A percentile compares a stretch with the other conserved stretches of the same genome.
Evolutionary conservation across 148 eudicot genomes (phyloP).

Genomic region (Spergularia bocconei): DNA sequence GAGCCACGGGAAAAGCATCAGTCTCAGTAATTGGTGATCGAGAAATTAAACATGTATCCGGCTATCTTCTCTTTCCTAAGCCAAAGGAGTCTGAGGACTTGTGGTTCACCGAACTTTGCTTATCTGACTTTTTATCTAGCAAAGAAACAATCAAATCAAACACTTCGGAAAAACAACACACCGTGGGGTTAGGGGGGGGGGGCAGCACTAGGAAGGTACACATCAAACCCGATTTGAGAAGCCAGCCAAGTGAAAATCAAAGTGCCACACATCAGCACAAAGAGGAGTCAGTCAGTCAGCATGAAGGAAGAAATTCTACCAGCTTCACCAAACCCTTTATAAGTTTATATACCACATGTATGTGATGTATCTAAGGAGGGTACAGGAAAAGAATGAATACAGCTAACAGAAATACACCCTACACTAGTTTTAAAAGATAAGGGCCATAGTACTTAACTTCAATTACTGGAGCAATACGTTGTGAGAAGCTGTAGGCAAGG

Average conservation of each 20-base stretch:
- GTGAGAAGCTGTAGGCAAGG: not conserved
- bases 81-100: constrained; percentile 17
- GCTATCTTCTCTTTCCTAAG: constrained; percentile 22
- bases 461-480: not conserved
- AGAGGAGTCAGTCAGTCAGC: not conserved
- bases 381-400: not conserved
- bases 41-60: constrained; percentile 1
- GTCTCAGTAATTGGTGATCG: not conserved
- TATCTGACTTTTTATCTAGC: constrained; percentile 16
- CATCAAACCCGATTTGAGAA: not conserved
- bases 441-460: not conserved
- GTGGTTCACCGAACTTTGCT: constrained; percentile 15
- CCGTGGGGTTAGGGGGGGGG: too few relatives aligned
- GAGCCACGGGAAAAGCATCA: not conserved
- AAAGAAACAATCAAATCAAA: constrained; percentile 19
- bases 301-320: not conserved
- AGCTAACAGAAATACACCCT: not conserved
- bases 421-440: not conserved
- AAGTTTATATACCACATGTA: not conserved
- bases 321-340: not conserved
- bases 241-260: not conserved
- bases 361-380: not conserved
- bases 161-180: not conserved
- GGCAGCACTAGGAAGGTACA: not conserved
- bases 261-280: not conserved